Evolutionary conservation across 73 alveolate genomes (phyloP), one percentile per base, ranked within the genome.

Genomic region (Symbiodinium natans): DNA sequence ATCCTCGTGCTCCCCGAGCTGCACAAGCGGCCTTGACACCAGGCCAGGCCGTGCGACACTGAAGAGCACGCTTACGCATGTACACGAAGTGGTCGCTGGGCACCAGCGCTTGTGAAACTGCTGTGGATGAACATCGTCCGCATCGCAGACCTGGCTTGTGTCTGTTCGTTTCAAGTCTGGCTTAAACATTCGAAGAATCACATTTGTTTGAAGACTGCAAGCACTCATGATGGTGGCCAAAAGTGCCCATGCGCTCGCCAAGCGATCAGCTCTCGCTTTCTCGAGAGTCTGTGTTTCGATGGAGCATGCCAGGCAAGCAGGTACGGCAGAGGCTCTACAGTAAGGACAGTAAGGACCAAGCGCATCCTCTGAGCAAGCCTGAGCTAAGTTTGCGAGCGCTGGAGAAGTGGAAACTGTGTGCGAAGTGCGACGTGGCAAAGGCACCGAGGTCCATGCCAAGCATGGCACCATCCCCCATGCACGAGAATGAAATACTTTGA

Each of bases 391-490:
- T 46, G 59, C 59, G 77, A 63, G 31, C 38, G 15, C 34, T 63
- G 68, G 68, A 52, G 68, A 10, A 13, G 1, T 27, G 21, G 29
- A 13, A 52, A 17, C n/a, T 13, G 13, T 52, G 68, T 27, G 6
- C 10, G 27, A 52, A 27, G 68, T 52, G 68, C 13, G 2, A 4
- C 77, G 77, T 34, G 7, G 77, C 39, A 2, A 63, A 15, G 31
- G 31, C 34, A 27, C 77, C 31, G 34, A 27, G 77, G 77, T 27
- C 19, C 36, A 29, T 21, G 77, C 77, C 77, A 29, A 63, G 77
- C 77, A 63, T 63, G 77, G 10, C 77, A 63, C 77, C 77, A 63
- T 63, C 77, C 77, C 77, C 77, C 77, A 63, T 63, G 77, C 77
- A 63, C 10, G 77, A 34, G 77, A 63, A 27, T 23, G 36, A 27